Conservation (phyloP, 2,329 filamentous ascomycete species). For the Claviceps capensis region DNA sequence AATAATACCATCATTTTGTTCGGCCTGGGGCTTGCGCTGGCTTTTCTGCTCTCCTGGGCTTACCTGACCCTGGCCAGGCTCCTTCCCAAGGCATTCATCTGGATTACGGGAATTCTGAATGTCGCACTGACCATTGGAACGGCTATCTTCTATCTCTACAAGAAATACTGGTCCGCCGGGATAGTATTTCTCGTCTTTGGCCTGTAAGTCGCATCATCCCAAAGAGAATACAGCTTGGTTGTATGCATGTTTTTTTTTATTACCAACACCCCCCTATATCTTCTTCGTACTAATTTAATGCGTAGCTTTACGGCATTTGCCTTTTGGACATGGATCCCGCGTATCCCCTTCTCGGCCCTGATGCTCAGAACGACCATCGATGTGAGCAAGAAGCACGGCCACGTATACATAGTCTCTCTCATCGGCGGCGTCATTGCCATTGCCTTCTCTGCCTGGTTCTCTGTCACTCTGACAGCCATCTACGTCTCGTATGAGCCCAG, state of each 20-base stretch:
- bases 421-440: constrained; percentile 65
- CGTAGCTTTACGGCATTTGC: constrained; percentile 9
- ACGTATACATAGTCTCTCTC: constrained; percentile 77
- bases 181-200: constrained; percentile 74
- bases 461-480: constrained; percentile 71
- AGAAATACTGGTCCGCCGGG: constrained; percentile 66
- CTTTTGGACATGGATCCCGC: constrained; percentile 78
- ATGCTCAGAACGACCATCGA: constrained; percentile 83
- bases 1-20: constrained; percentile 83
- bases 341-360: constrained; percentile 81
- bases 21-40: constrained; percentile 59
- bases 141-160: constrained; percentile 70
- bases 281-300: background rate
- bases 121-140: constrained; percentile 74
- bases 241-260: background rate
- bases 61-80: constrained; percentile 65
- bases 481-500: constrained; percentile 72
- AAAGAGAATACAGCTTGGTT: too few species aligned
- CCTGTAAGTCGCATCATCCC: constrained; percentile 1
- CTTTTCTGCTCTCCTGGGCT: constrained; percentile 58
- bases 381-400: constrained; percentile 68
- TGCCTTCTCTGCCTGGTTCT: constrained; percentile 72
- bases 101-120: constrained; percentile 82
- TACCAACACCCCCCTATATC: too few species aligned
- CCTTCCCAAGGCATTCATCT: constrained; percentile 85